Conservation (phyloP, 2,329 filamentous ascomycete species). For the Trichoderma sp. region DNA sequence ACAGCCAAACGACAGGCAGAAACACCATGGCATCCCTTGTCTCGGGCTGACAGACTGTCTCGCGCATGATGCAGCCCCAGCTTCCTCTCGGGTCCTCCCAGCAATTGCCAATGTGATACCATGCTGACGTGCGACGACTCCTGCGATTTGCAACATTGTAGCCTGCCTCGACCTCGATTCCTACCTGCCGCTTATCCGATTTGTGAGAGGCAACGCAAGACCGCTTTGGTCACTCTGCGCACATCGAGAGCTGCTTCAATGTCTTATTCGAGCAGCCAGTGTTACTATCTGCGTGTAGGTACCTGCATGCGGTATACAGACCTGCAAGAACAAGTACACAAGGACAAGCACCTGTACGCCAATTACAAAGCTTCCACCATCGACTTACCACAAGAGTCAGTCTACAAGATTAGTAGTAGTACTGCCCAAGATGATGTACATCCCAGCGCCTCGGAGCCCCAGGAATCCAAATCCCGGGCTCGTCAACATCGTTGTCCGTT, state of each 20-base stretch:
- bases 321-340: not conserved
- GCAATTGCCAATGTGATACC: slow-evolving; percentile 24
- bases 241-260: not conserved
- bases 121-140: slow-evolving; percentile 24
- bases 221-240: not conserved
- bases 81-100: not conserved
- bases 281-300: not conserved
- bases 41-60: not conserved
- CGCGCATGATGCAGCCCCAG: not conserved
- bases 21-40: slow-evolving; percentile 10
- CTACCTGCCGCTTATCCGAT: slow-evolving; percentile 14
- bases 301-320: not conserved
- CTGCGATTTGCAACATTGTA: slow-evolving; percentile 1
- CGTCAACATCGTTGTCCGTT: not conserved
- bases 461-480: not conserved
- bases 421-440: not conserved
- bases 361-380: not conserved
- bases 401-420: not conserved
- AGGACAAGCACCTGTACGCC: not conserved
- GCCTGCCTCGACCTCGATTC: not conserved
- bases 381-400: not conserved
- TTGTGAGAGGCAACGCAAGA: not conserved
- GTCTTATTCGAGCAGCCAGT: not conserved
- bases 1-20: not conserved
- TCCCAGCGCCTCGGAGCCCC: not conserved